These are phyloP conservation scores for Skeletonema grethae DNA, from an alignment of 108 stramenopile species.

Conservation along the genomic window DNA sequence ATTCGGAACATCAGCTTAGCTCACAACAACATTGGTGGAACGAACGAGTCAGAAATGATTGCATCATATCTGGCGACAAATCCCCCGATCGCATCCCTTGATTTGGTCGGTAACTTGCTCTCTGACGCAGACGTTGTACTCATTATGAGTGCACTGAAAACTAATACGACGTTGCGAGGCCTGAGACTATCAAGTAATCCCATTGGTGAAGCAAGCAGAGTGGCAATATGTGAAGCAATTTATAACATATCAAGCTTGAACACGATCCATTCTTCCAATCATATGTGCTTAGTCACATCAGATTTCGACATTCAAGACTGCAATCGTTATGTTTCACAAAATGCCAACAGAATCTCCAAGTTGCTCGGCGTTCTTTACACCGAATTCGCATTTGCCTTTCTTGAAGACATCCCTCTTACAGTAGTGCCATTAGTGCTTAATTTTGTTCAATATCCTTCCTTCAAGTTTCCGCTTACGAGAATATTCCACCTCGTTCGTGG, in stretches of 20 bases:
- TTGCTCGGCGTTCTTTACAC: not conserved
- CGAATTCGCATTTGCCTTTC: not conserved
- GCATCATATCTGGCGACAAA: not conserved
- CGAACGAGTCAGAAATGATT: not conserved
- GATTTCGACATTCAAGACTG: not conserved
- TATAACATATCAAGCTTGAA: not conserved
- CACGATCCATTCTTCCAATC: slow-evolving; percentile 3
- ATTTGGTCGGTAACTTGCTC: not conserved
- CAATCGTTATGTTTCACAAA: not conserved
- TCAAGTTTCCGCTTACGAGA: not conserved
- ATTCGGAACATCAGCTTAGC: not conserved
- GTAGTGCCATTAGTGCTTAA: not conserved
- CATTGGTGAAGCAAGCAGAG: not conserved
- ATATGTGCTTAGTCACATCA: not conserved
- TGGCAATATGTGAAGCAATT: not conserved
- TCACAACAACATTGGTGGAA: not conserved
- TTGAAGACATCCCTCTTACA: not conserved
- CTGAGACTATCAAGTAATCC: not conserved
- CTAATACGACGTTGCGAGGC: not conserved
- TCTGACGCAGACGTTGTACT: not conserved
- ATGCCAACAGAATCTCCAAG: not conserved
- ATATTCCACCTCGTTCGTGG: not conserved
- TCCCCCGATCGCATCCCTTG: not conserved
- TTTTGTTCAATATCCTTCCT: not conserved
- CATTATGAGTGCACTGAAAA: not conserved